Evolutionary conservation across 345 rosid species (phyloP).

Genomic region (Punica granatum): DNA sequence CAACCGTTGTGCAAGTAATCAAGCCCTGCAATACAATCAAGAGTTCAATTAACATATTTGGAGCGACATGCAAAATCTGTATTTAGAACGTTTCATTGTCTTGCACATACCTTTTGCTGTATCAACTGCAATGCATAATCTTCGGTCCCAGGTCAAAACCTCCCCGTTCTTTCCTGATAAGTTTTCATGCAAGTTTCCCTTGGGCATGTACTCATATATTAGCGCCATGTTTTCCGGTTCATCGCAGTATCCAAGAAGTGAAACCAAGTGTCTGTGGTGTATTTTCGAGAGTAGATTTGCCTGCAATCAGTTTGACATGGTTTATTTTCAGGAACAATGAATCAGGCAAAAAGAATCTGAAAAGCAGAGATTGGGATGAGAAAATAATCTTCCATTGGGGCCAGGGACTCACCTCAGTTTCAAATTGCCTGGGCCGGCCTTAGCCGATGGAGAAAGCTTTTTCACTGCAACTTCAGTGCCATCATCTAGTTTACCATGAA

Average conservation of each 20-base stretch:
- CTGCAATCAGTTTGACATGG: too few species aligned
- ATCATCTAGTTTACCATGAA: conserved; percentile 9
- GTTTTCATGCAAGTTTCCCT: not conserved
- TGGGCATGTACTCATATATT: not conserved
- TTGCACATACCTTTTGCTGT: too few species aligned
- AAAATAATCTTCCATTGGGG: not conserved
- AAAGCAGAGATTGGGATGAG: not conserved
- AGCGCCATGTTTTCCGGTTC: not conserved
- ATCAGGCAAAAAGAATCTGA: too few species aligned
- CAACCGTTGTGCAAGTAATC: not conserved
- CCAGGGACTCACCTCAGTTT: conserved; percentile 13
- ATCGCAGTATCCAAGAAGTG: not conserved
- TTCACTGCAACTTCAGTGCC: conserved; percentile 19
- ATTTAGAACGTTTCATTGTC: too few species aligned
- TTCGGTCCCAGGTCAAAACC: too few species aligned
- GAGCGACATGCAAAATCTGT: too few species aligned
- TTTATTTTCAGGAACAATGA: too few species aligned
- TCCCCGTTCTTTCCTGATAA: not conserved
- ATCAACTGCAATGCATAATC: too few species aligned
- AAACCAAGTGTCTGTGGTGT: too few species aligned
- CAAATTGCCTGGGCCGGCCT: conserved; percentile 15
- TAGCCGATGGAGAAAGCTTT: conserved; percentile 13
- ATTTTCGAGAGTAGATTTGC: too few species aligned
- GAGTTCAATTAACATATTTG: too few species aligned
- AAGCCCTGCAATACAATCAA: not conserved